Conservation (phyloP, 768 basidiomycete genomes). For the Boletus pseudo-olivaceus region DNA sequence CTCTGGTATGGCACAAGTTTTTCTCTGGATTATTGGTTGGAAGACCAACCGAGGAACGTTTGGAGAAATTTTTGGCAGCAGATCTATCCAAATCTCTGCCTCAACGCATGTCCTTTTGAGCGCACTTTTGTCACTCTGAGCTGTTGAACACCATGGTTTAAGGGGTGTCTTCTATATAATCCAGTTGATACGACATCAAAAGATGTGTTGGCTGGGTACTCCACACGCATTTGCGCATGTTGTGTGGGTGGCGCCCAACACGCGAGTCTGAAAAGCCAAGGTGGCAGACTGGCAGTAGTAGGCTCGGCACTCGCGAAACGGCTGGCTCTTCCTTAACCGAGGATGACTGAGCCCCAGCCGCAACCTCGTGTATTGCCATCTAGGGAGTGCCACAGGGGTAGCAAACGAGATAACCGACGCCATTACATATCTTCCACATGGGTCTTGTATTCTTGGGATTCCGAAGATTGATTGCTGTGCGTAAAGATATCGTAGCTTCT, state of each 20-base stretch:
- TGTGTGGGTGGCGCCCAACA: not conserved
- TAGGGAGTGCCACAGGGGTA: not conserved
- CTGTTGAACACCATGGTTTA: not conserved
- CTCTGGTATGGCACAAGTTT: not conserved
- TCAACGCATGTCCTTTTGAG: not conserved
- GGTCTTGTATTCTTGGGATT: not conserved
- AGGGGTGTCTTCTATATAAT: not conserved
- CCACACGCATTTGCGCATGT: not conserved
- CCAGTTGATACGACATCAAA: not conserved
- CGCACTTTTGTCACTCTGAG: not conserved
- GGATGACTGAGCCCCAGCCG: not conserved
- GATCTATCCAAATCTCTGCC: not conserved
- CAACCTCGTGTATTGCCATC: not conserved
- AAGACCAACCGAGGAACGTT: no score
- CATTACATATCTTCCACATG: not conserved
- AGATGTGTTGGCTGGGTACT: not conserved
- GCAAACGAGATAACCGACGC: not conserved
- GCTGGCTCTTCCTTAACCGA: not conserved
- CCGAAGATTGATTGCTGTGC: not conserved
- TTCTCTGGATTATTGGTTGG: not conserved
- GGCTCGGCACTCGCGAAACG: not conserved
- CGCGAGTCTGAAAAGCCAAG: slow-evolving; percentile 9
- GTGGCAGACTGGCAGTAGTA: not conserved
- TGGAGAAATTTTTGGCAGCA: no score
- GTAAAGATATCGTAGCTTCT: not conserved